A percentile compares a stretch with the other conserved stretches of the same genome.
These are phyloP conservation scores for Magnaporthiopsis poae DNA, from an alignment of 2,329 filamentous ascomycete genomes.

Conservation along the genomic window DNA sequence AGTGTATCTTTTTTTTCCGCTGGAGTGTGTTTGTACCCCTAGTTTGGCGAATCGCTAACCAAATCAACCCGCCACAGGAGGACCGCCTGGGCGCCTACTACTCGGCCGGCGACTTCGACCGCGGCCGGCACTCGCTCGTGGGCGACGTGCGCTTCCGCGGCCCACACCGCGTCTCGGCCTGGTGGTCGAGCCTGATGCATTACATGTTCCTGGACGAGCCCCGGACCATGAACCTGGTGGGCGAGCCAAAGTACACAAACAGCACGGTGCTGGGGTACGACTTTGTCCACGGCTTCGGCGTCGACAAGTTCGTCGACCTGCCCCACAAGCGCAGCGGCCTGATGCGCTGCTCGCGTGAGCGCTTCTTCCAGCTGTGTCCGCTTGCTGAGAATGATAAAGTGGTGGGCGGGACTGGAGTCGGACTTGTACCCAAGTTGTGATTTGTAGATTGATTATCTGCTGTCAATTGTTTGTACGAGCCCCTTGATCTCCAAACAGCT, in stretches of 20 bases:
- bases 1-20: conserved; percentile 11
- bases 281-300: conserved; percentile 60
- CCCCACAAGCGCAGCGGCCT: conserved; percentile 63
- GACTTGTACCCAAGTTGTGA: conserved; percentile 4
- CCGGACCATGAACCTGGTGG: conserved; percentile 47
- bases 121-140: conserved; percentile 48
- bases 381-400: conserved; percentile 6
- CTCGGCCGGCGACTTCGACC: conserved; percentile 44
- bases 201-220: conserved; percentile 53
- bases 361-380: conserved; percentile 50
- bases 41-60: no score
- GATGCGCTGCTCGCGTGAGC: conserved; percentile 53
- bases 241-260: conserved; percentile 65
- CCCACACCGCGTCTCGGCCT: conserved; percentile 49
- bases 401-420: conserved; percentile 5
- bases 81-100: conserved; percentile 48
- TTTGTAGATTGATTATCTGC: neutral
- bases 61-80: conserved; percentile 29
- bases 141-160: conserved; percentile 51
- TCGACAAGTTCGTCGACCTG: conserved; percentile 64
- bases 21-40: no score
- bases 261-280: conserved; percentile 64
- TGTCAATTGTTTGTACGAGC: neutral
- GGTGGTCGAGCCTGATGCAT: conserved; percentile 54
- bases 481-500: neutral